These are phyloP conservation scores for Ensete glaucum DNA, from an alignment of 176 grass and related monocot species.

Conservation along the genomic window DNA sequence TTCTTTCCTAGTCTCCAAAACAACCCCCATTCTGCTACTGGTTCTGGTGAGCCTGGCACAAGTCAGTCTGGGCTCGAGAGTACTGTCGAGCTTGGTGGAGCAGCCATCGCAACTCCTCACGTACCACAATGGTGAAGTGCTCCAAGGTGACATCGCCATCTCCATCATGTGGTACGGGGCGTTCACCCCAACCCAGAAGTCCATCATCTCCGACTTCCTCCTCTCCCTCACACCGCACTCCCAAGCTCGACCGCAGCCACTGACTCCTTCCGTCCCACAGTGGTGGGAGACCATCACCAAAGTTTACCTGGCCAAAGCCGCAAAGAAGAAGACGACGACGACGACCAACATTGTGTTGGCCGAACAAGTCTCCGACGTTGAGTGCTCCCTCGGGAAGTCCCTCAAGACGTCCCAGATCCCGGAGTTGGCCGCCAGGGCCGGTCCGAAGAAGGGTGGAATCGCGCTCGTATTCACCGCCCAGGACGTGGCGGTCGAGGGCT, in stretches of 20 bases:
- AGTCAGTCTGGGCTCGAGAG: neutral
- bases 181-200: slow-evolving; percentile 61
- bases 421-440: slow-evolving; percentile 30
- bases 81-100: slow-evolving; percentile 14
- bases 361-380: slow-evolving; percentile 37
- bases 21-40: neutral
- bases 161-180: slow-evolving; percentile 86
- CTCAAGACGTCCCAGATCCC: slow-evolving; percentile 36
- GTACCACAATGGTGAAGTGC: slow-evolving; percentile 90
- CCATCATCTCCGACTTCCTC: slow-evolving; percentile 65
- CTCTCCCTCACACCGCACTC: slow-evolving; percentile 22
- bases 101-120: slow-evolving; percentile 12
- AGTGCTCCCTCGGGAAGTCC: slow-evolving; percentile 40
- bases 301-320: slow-evolving; percentile 40
- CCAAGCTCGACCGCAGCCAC: slow-evolving; percentile 1
- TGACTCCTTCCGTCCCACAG: slow-evolving; percentile 45
- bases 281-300: slow-evolving; percentile 75
- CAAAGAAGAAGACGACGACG: slow-evolving; percentile 30
- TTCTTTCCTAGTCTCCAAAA: too few species aligned
- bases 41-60: neutral
- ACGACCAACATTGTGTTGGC: slow-evolving; percentile 33
- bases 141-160: slow-evolving; percentile 49
- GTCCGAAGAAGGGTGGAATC: slow-evolving; percentile 31
- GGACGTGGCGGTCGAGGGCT: slow-evolving; percentile 73
- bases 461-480: slow-evolving; percentile 68